A percentile compares a stretch with the other conserved stretches of the same genome.
Evolutionary conservation across 352 stramenopile genomes (phyloP).

Genomic region (Phytophthora litchii): DNA sequence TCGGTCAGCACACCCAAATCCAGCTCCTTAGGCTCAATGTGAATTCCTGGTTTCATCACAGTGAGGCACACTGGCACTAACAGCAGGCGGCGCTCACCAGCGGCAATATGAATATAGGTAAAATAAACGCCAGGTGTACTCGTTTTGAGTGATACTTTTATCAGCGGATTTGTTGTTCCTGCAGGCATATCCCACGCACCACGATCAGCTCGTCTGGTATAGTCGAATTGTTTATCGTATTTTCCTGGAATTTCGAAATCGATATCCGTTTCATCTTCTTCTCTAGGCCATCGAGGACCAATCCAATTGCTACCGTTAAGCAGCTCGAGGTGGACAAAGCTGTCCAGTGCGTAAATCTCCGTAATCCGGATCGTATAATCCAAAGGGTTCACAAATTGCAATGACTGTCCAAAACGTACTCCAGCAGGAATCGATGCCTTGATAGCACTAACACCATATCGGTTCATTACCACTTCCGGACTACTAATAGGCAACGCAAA

Average conservation of each 20-base stretch:
- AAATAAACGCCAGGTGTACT: slow-evolving; percentile 35
- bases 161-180: slow-evolving; percentile 37
- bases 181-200: slow-evolving; percentile 50
- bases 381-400: slow-evolving; percentile 54
- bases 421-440: slow-evolving; percentile 40
- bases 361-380: slow-evolving; percentile 46
- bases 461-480: slow-evolving; percentile 33
- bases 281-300: slow-evolving; percentile 25
- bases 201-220: slow-evolving; percentile 18
- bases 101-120: slow-evolving; percentile 44
- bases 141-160: slow-evolving; percentile 40
- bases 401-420: slow-evolving; percentile 33
- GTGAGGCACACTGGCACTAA: slow-evolving; percentile 45
- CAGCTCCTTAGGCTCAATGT: slow-evolving; percentile 41
- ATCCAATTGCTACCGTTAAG: slow-evolving; percentile 30
- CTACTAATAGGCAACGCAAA: slow-evolving; percentile 49
- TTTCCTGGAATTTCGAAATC: slow-evolving; percentile 16
- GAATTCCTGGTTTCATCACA: slow-evolving; percentile 44
- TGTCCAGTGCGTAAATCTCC: slow-evolving; percentile 53
- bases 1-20: slow-evolving; percentile 45
- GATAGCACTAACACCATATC: slow-evolving; percentile 35
- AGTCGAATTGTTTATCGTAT: slow-evolving; percentile 28
- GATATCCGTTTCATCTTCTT: slow-evolving; percentile 18
- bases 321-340: slow-evolving; percentile 39
- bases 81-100: slow-evolving; percentile 19